Evolutionary conservation across 306 rosid genomes (phyloP).

Genomic region (Vigna hirtella): DNA sequence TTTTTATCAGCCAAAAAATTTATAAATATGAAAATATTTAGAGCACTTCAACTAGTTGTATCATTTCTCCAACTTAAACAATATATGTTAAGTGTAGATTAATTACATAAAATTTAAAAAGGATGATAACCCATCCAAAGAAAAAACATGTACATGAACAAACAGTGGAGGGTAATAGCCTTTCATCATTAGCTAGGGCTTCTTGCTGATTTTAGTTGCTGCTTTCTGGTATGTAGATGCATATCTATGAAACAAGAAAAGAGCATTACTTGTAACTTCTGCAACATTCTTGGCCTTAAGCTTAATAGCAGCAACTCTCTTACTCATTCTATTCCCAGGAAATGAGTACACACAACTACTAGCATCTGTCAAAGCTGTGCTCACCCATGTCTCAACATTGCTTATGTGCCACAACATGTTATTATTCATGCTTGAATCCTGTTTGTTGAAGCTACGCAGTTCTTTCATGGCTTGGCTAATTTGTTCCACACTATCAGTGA

Average conservation of each 20-base stretch:
- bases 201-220: slow-evolving; percentile 25
- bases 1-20: too few relatives aligned
- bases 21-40: too few relatives aligned
- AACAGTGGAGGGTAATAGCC: slow-evolving; percentile 32
- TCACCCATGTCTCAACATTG: slow-evolving; percentile 71
- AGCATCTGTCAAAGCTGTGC: slow-evolving; percentile 69
- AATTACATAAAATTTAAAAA: not conserved
- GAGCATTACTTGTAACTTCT: slow-evolving; percentile 60
- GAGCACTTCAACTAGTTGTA: too few relatives aligned
- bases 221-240: slow-evolving; percentile 47
- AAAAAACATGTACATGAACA: slow-evolving; percentile 49
- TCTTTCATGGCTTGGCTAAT: slow-evolving; percentile 59
- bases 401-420: slow-evolving; percentile 64
- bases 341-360: slow-evolving; percentile 54
- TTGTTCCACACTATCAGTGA: slow-evolving; percentile 63
- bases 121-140: slow-evolving; percentile 19
- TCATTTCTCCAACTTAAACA: too few relatives aligned
- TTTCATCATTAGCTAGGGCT: slow-evolving; percentile 15
- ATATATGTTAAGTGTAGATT: too few relatives aligned
- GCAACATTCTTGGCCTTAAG: slow-evolving; percentile 66
- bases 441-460: slow-evolving; percentile 36
- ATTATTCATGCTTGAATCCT: slow-evolving; percentile 22
- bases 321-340: slow-evolving; percentile 57
- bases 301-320: slow-evolving; percentile 56
- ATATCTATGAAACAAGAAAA: slow-evolving; percentile 64